These are phyloP conservation scores for Oryza meridionalis DNA, from an alignment of 176 grass and related monocot genomes.

Conservation along the genomic window DNA sequence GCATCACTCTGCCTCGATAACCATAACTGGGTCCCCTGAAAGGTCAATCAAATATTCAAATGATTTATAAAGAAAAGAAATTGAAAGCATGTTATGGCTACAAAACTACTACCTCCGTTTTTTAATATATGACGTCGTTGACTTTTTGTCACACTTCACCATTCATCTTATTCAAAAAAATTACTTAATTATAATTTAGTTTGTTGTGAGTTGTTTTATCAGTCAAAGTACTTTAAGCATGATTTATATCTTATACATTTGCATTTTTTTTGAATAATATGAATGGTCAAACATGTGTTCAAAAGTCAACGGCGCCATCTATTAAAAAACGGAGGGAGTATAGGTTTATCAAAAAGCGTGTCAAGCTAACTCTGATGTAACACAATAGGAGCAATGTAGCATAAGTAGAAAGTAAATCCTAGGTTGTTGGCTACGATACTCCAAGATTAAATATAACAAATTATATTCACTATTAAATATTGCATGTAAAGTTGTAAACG, in stretches of 20 bases:
- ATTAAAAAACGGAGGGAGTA: neutral
- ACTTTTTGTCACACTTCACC: too few species aligned
- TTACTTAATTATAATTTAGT: too few species aligned
- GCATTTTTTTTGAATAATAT: too few species aligned
- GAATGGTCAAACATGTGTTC: too few species aligned
- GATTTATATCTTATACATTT: too few species aligned
- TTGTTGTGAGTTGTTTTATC: too few species aligned
- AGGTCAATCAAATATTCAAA: slow-evolving; percentile 42
- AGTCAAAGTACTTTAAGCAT: too few species aligned
- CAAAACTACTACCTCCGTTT: neutral
- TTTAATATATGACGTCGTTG: too few species aligned
- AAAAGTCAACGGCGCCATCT: too few species aligned
- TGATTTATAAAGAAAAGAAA: slow-evolving; percentile 11
- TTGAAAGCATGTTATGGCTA: neutral
- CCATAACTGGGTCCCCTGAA: slow-evolving; percentile 83
- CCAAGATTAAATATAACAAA: neutral
- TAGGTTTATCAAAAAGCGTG: slow-evolving; percentile 12
- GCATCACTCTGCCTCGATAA: slow-evolving; percentile 89
- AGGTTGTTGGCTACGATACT: slow-evolving; percentile 7
- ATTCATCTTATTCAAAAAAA: too few species aligned
- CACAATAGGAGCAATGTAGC: neutral
- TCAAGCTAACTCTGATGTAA: neutral
- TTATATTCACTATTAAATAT: neutral
- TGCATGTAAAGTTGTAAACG: neutral
- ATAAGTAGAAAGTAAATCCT: slow-evolving; percentile 15